phyloP scores from a whole-genome alignment of 23 red algal species.

The Gracilaria gracilis region DNA sequence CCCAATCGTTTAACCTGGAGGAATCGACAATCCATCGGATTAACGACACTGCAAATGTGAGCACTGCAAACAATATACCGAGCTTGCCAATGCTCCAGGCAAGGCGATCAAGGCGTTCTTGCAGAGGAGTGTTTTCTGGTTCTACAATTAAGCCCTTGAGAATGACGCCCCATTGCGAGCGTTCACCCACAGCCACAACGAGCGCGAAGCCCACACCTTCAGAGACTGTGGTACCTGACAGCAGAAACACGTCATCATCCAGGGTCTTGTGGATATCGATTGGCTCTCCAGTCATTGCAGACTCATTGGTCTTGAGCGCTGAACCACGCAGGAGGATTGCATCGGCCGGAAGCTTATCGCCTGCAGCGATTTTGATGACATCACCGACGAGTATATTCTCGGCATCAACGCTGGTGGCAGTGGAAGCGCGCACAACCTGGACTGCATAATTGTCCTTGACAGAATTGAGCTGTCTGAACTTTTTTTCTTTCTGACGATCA shows the following conservation, averaged over 20 bases:
- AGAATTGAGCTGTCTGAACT: constrained; percentile 89
- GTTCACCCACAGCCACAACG: constrained; percentile 81
- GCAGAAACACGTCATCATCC: constrained; percentile 81
- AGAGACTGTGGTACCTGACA: constrained; percentile 89
- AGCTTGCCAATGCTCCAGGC: constrained; percentile 85
- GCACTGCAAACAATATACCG: constrained; percentile 77
- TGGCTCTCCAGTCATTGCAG: constrained; percentile 91
- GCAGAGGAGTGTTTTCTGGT: constrained; percentile 89
- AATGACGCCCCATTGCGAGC: constrained; percentile 90
- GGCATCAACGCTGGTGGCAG: constrained; percentile 36
- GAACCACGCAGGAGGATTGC: constrained; percentile 72
- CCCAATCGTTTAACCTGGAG: constrained; percentile 54
- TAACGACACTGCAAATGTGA: constrained; percentile 75
- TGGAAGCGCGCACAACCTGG: constrained; percentile 67
- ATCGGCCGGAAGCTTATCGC: constrained; percentile 90
- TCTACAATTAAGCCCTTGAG: constrained; percentile 78
- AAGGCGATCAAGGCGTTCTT: constrained; percentile 79
- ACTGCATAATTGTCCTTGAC: constrained; percentile 92
- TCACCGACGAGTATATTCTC: constrained; percentile 85
- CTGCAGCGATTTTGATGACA: constrained; percentile 84
- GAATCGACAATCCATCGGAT: constrained; percentile 89
- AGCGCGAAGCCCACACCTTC: constrained; percentile 80
- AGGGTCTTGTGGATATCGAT: constrained; percentile 78
- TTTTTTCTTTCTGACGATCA: constrained; percentile 77
- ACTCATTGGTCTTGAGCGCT: constrained; percentile 86